Evolutionary conservation across 1,284 basidiomycete species (phyloP), one percentile per base, ranked within the genome.

Genomic region (Filobasidium uniguttulatum): DNA sequence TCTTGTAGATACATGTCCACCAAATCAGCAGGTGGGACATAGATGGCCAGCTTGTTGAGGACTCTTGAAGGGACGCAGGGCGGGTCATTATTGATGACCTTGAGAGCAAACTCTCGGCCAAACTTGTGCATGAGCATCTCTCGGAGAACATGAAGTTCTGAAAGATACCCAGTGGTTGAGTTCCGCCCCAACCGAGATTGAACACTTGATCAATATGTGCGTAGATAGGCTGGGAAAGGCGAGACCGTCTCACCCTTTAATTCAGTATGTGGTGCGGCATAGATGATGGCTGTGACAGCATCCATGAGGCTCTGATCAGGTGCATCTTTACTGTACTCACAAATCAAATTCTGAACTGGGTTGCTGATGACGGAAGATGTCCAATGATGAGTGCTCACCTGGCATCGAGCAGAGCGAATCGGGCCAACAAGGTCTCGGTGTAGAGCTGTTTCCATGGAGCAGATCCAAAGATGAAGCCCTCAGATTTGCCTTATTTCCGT

Each of bases 91-190:
- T 57, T 49, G 8, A 58, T 57, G 2, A 69, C 58, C 1, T 62
- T 41, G 38, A 69, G 55, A 6, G 68, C 59, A 54, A 65, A 70
- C 38, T 55, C 52, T 4, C 68, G 61, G 17, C 67, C 68, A 53
- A 59, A 68, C 66, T 69, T 94, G 68, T 90, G 83, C 83, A 93
- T 86, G 50, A 98, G 77, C 65, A 96, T 79, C 63, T 97, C 90
- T 36, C 91, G 80, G 34, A 97, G 71, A 31, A 88, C 73, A 59
- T 94, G 87, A 30, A 98, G 77, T 67, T 98, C 93, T 82, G 65
- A 50, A 7, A 67, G n/a, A n/a, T n/a, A n/a, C n/a, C n/a, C n/a
- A n/a, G n/a, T n/a, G n/a, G n/a, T n/a, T n/a, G n/a, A n/a, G n/a
- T n/a, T n/a, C n/a, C n/a, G n/a, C n/a, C n/a, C n/a, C n/a, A n/a